Base-by-base conservation (phyloP, 2,329 filamentous ascomycete genomes). In the Botrytis aclada region DNA sequence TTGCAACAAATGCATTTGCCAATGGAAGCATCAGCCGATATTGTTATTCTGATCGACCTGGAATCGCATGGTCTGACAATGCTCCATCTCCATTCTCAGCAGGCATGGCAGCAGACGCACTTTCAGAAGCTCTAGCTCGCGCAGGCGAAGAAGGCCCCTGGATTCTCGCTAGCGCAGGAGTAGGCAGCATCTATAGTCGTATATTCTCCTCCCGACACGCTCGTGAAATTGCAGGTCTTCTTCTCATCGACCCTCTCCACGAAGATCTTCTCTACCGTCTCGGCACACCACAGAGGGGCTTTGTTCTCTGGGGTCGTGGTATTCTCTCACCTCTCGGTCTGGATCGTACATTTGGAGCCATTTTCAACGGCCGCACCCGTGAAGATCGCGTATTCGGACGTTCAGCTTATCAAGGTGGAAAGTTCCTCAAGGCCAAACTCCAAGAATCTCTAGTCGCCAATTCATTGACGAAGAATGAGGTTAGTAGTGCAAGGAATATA, bases 41-140 rank as follows among this genome's bases (percentile, higher is more conserved):
- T 84, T 99, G 96, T 86, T 98, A 97, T 82, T 95, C 93, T 81
- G 96, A 99, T 81, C 92, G 96, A 34, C 96, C 96, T 0, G 96
- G 96, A 1, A 88, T 95, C 72, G 95, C 88, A 10, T 97, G 94
- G 90, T 89, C 89, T 75, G 96, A 99, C 82, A 95, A 96, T 72
- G 94, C 95, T 0, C 96, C 96, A 2, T 98, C 95, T 9, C 96
- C 96, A 0, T 91, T 97, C 78, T 97, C 93, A 8, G 95, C 94
- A 7, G 94, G 95, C 61, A 97, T 98, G 88, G 92, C 93, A n/a
- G 91, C 93, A 8, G 94, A 97, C 79, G 93, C 91, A 0, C 85
- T 98, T 39, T 95, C 93, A 61, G 95, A 98, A 83, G 93, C 94
- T 4, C 87, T 99, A 9, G 90, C 92, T 2, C 86, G 89, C 58